Evolutionary conservation across 176 grass and related monocot species (phyloP), one percentile per base, ranked within the genome.

Genomic region (Lolium perenne): DNA sequence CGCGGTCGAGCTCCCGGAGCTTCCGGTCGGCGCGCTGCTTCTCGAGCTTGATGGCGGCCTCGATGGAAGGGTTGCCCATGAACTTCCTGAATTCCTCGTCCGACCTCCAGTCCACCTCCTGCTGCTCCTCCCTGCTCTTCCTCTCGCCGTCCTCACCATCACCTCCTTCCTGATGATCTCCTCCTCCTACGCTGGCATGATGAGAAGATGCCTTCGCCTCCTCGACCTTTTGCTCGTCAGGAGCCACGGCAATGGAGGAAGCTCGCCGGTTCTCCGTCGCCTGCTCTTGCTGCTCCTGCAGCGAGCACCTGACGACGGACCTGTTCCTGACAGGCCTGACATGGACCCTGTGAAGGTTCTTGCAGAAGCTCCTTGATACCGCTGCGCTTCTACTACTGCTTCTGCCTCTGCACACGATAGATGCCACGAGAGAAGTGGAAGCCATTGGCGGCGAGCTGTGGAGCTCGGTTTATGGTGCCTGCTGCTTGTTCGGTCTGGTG

Each of bases 41-140:
- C 97, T 98, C 97, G 38, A 98, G 65, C 85, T 98, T 93, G 84
- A 98, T 91, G 71, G 97, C 94, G 2, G 97, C 93, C 86, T 95
- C 92, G 55, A 98, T 98, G 23, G 97, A 95, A 10, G 96, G 96
- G 81, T 98, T 98, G 1, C 97, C 94, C 96, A 98, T 98, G 86
- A 98, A 98, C 78, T 86, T 95, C 92, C 92, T 98, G 88, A 98
- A 98, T 84, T 98, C 97, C 83, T 95, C 97, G 69, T 98, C 97
- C 20, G 92, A 84, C 81, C 92, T 98, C 97, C 97, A 98, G 77
- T 98, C 90, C 92, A 94, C 86, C 87, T 98, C 93, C 87, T 94
- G 95, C 86, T 97, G 91, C 89, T 98, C 38, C 18, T 95, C 80
- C 72, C 85, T 83, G 38, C 76, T 79, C 77, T 51, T 83, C 29